phyloP scores from a whole-genome alignment of 164 flowering plant species.

The Vitis riparia region DNA sequence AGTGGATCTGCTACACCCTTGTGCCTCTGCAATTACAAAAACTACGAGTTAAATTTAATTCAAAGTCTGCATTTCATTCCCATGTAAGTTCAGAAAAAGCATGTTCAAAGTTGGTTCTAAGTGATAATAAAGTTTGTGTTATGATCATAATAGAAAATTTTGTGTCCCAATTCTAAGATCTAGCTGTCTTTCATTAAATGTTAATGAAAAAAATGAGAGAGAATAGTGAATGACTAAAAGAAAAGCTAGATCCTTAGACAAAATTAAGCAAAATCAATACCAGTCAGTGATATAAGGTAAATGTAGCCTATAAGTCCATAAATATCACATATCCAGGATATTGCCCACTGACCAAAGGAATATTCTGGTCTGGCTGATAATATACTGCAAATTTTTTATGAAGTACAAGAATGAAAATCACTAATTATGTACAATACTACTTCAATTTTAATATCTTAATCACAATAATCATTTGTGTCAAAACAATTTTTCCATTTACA shows the following conservation, averaged over 20 bases:
- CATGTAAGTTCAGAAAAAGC: not conserved
- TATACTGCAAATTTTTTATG: not conserved
- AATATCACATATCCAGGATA: not conserved
- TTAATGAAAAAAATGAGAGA: not conserved
- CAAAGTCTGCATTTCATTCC: not conserved
- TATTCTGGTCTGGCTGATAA: not conserved
- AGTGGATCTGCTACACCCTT: conserved; percentile 94
- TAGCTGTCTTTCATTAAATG: not conserved
- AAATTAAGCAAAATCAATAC: too few relatives aligned
- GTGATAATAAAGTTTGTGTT: too few relatives aligned
- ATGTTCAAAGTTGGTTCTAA: not conserved
- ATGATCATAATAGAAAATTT: not conserved
- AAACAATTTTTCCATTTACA: too few relatives aligned
- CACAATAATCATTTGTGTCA: too few relatives aligned
- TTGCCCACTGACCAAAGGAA: not conserved
- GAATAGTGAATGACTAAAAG: not conserved
- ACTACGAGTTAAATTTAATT: too few relatives aligned
- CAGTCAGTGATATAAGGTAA: not conserved
- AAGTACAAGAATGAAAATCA: not conserved
- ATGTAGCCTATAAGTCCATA: not conserved
- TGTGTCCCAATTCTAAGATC: not conserved
- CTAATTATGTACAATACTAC: too few relatives aligned
- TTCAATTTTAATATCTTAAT: too few relatives aligned
- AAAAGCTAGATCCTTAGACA: not conserved
- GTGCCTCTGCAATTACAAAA: conserved; percentile 62